These are phyloP conservation scores for Endothia cerciana DNA, from an alignment of 2,329 filamentous ascomycete species.

Conservation along the genomic window DNA sequence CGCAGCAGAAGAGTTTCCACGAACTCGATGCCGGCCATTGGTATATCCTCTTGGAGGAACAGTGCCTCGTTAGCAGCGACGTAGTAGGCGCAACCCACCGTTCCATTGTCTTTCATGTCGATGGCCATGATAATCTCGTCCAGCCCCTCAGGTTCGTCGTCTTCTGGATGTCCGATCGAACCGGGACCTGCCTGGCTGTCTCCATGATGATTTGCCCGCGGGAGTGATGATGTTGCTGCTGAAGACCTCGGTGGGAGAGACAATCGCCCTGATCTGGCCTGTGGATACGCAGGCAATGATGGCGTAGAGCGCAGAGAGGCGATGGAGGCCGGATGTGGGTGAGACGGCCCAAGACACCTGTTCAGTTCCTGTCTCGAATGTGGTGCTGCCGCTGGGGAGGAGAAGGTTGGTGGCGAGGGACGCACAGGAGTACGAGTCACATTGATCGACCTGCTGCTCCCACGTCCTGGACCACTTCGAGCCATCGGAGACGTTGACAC, in stretches of 20 bases:
- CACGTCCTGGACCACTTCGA: slow-evolving; percentile 11
- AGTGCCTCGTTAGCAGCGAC: slow-evolving; percentile 70
- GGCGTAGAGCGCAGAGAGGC: slow-evolving; percentile 20
- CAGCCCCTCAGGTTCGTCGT: slow-evolving; percentile 40
- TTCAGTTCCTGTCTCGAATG: slow-evolving; percentile 6
- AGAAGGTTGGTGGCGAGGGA: slow-evolving; percentile 24
- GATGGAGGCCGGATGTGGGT: neutral
- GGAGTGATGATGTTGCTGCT: slow-evolving; percentile 8
- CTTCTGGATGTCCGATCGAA: slow-evolving; percentile 17
- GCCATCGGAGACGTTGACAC: slow-evolving; percentile 1
- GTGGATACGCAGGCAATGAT: slow-evolving; percentile 18
- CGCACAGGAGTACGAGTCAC: neutral
- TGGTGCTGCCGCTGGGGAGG: slow-evolving; percentile 13
- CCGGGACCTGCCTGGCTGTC: neutral
- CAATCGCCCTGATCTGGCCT: slow-evolving; percentile 4
- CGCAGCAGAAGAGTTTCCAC: slow-evolving; percentile 64
- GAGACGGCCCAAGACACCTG: neutral
- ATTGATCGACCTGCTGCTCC: slow-evolving; percentile 14
- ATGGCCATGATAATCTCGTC: slow-evolving; percentile 81
- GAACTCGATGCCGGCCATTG: slow-evolving; percentile 68
- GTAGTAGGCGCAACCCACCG: slow-evolving; percentile 85
- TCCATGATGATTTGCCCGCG: slow-evolving; percentile 9
- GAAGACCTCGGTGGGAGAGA: slow-evolving; percentile 11
- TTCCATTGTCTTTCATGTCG: slow-evolving; percentile 70
- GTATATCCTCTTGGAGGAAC: slow-evolving; percentile 77